Evolutionary conservation across 2,329 filamentous ascomycete species (phyloP).

Genomic region (Plectosphaerella cucumerina): DNA sequence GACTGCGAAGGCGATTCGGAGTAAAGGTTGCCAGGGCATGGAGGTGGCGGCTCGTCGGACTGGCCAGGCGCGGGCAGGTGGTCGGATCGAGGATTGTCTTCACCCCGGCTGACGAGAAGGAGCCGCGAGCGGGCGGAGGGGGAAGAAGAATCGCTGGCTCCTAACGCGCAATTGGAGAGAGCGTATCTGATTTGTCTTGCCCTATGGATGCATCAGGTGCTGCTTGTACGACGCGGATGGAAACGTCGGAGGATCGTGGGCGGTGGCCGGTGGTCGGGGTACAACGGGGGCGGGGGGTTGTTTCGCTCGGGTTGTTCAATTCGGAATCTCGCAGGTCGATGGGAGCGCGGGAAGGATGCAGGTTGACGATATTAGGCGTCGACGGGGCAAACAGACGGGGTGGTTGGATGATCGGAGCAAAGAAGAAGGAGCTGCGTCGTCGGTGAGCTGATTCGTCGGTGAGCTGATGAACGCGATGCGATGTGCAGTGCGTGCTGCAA

Average conservation of each 20-base stretch:
- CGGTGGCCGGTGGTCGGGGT: too few species aligned
- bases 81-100: neutral
- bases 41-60: constrained; percentile 15
- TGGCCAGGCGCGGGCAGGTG: neutral
- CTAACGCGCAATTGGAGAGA: neutral
- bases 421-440: too few species aligned
- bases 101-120: neutral
- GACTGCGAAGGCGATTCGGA: constrained; percentile 95
- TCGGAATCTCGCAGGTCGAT: too few species aligned
- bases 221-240: neutral
- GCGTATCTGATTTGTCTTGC: neutral
- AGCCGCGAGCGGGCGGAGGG: constrained; percentile 1
- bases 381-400: too few species aligned
- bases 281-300: too few species aligned
- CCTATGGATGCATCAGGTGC: neutral
- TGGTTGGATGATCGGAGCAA: too few species aligned
- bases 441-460: too few species aligned
- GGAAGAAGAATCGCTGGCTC: neutral
- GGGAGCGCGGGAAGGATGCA: too few species aligned
- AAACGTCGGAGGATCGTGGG: neutral
- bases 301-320: too few species aligned
- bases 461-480: too few species aligned
- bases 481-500: too few species aligned
- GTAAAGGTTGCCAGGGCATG: constrained; percentile 97
- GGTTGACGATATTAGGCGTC: too few species aligned